phyloP scores from a whole-genome alignment of 306 rosid genomes.

The Medicago arabica region DNA sequence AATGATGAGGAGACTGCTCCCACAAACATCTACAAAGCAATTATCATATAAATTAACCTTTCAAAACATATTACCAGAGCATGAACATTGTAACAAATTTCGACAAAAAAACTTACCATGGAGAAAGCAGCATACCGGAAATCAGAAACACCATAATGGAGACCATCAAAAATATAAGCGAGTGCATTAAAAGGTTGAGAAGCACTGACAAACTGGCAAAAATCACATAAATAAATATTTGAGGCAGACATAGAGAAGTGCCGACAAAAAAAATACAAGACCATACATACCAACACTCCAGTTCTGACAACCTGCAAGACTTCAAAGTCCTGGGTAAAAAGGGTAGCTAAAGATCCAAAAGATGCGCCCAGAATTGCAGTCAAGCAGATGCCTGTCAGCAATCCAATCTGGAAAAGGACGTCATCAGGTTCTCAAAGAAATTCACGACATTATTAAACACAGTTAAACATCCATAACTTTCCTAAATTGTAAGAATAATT shows the following conservation, averaged over 20 bases:
- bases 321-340: slow-evolving; percentile 86
- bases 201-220: slow-evolving; percentile 79
- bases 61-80: slow-evolving; percentile 29
- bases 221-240: slow-evolving; percentile 33
- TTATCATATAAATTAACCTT: slow-evolving; percentile 21
- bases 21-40: slow-evolving; percentile 61
- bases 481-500: slow-evolving; percentile 9
- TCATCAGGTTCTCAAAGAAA: slow-evolving; percentile 39
- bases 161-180: slow-evolving; percentile 91
- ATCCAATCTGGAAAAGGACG: slow-evolving; percentile 70
- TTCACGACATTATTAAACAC: slow-evolving; percentile 30
- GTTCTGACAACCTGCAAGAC: slow-evolving; percentile 76
- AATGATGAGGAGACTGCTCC: slow-evolving; percentile 73
- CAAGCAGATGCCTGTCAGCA: slow-evolving; percentile 72
- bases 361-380: slow-evolving; percentile 73
- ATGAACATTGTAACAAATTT: slow-evolving; percentile 28
- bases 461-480: slow-evolving; percentile 24
- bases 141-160: slow-evolving; percentile 94
- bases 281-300: slow-evolving; percentile 72
- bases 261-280: slow-evolving; percentile 28
- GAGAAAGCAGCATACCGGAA: slow-evolving; percentile 87
- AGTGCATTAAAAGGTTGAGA: slow-evolving; percentile 92
- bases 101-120: slow-evolving; percentile 66
- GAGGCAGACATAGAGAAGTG: slow-evolving; percentile 24
- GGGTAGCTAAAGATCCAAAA: slow-evolving; percentile 76